Base-by-base conservation (phyloP, 2,329 filamentous ascomycete species). In the Pseudogymnoascus sp. region DNA sequence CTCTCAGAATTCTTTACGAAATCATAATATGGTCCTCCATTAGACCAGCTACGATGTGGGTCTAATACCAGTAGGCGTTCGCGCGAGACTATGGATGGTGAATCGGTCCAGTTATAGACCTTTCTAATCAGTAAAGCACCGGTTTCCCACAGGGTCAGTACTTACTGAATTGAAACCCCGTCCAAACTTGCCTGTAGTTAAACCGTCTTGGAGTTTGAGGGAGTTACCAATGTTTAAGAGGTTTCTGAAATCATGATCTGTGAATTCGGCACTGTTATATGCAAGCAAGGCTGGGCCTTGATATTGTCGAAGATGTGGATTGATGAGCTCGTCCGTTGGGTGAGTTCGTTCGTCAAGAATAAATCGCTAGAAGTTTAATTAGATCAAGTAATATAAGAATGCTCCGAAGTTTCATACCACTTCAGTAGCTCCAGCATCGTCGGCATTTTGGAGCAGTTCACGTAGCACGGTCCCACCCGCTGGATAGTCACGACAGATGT, bases 401-500 rank as follows among this genome's bases (percentile, higher is more conserved):
- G 10, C 19, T 13, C 36, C 4, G 23, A 60, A 47, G 13, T 17
- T 53, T 26, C 67, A 36, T 68, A 71, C 70, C 69, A 97, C 93
- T 66, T 87, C 91, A 17, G 87, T 90, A 61, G 93, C 93, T 71
- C 91, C 89, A 31, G 95, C 95, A 78, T 99, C 95, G 70, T 95
- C 93, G 19, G 95, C 95, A 74, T 99, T 99, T 73, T 97, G 95
- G 53, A 99, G 91, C 65, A 97, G 86, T 74, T 99, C 95, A 78
- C 95, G 86, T 17, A 97, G 79, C 6, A 83, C 88, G 4, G 84
- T 90, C 17, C 87, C 93, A 95, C 79, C 97, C 91, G 71, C 93
- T 91, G 10, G 93, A 96, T 74, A 74, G 40, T 74, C 72, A 26
- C 69, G 68, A 64, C 72, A 70, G 9, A 73, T 72, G 10, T 72